A percentile compares a stretch with the other conserved stretches of the same genome.
phyloP scores from a whole-genome alignment of 495 filamentous ascomycete species.

The Astrocystis sublimbata region DNA sequence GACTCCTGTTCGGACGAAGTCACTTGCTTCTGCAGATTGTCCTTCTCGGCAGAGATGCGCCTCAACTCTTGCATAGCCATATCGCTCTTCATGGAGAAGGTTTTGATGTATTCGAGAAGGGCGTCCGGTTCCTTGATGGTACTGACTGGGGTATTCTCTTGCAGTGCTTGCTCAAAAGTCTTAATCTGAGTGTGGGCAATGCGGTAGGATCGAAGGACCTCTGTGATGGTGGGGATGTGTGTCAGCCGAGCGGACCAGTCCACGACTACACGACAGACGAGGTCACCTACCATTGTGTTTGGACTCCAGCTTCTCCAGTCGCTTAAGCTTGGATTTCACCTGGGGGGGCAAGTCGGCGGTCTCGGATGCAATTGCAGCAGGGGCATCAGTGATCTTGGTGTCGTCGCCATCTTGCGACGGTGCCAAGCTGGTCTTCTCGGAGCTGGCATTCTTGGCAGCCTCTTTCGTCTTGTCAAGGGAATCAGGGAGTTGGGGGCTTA shows the following conservation, averaged over 20 bases:
- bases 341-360: constrained; percentile 71
- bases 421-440: constrained; percentile 30
- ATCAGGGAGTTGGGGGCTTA: constrained; percentile 51
- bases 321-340: constrained; percentile 67
- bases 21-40: constrained; percentile 73
- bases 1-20: constrained; percentile 67
- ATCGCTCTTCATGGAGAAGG: constrained; percentile 79
- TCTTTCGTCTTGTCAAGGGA: constrained; percentile 22
- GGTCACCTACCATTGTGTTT: constrained; percentile 76
- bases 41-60: constrained; percentile 76
- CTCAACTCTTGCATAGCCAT: constrained; percentile 94
- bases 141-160: constrained; percentile 87
- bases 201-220: constrained; percentile 87
- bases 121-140: constrained; percentile 83
- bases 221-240: constrained; percentile 42
- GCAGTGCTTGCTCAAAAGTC: constrained; percentile 84
- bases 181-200: constrained; percentile 90
- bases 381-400: constrained; percentile 20
- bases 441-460: constrained; percentile 28
- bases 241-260: constrained; percentile 1
- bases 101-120: constrained; percentile 90
- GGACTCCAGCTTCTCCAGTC: constrained; percentile 81
- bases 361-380: constrained; percentile 3
- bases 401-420: constrained; percentile 33
- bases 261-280: neutral